Base-by-base conservation (phyloP, 257 asterid species). In the Salvia splendens region DNA sequence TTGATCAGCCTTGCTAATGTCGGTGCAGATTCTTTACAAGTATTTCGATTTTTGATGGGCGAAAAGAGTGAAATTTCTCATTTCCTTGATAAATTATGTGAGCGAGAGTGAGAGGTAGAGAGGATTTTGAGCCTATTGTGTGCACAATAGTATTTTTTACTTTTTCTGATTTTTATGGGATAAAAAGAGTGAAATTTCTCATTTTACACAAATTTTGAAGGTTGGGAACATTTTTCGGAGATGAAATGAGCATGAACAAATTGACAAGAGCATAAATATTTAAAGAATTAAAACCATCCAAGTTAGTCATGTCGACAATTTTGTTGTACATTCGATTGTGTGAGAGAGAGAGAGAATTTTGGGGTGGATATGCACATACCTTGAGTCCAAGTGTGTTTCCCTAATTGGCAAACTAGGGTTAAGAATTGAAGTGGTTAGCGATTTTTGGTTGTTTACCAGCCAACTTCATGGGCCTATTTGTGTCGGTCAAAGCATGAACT, bases 391-490 rank as follows among this genome's bases (percentile, higher is more conserved):
- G 0, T 28, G 77, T 80, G 91, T 82, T 78, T 77, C 70, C 79
- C 57, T 12, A 74, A 68, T 49, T 1, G 70, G 63, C 75, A 64
- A 75, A 81, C 61, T 71, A 81, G 81, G 89, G 84, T 77, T 80
- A 75, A 12, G 86, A 55, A 68, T 69, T 79, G 75, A 76, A 78
- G 80, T 81, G 88, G 85, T 82, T 80, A 77, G 74, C 67, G 50
- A 65, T 67, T 16, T 54, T 64, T 79, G 87, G 64, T 71, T 28
- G 76, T 81, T 59, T 24, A 79, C 68, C 73, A 58, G 12, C 84
- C 75, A 69, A 67, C 80, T 74, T 72, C 38, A 64, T 45, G 85
- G 87, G 77, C 85, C 90, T 77, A 45, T 82, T 58, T 77, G 84
- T 78, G 81, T 76, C 79, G 70, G 67, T 65, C 65, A 67, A 15